These are phyloP conservation scores for Ustulina deusta DNA, from an alignment of 2,329 filamentous ascomycete genomes.

Conservation along the genomic window DNA sequence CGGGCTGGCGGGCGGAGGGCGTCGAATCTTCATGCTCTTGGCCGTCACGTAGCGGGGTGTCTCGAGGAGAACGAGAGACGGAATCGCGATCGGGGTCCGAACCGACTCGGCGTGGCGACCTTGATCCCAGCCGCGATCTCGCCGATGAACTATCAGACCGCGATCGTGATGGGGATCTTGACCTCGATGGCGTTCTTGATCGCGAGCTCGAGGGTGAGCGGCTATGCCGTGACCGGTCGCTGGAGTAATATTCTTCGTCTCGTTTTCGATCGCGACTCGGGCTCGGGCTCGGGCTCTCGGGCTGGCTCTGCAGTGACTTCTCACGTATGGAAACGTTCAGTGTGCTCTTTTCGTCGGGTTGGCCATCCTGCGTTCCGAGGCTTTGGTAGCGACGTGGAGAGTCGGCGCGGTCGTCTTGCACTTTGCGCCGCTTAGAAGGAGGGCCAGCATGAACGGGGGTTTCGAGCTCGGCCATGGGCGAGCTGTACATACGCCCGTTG, in stretches of 20 bases:
- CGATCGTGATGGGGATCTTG: conserved; percentile 38
- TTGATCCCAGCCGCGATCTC: conserved; percentile 41
- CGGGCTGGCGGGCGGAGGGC: conserved; percentile 60
- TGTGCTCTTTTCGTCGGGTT: conserved; percentile 31
- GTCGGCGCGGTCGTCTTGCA: conserved; percentile 56
- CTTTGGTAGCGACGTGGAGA: conserved; percentile 58
- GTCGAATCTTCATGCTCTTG: conserved; percentile 33
- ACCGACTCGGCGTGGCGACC: conserved; percentile 36
- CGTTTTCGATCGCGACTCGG: conserved; percentile 44
- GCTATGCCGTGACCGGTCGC: conserved; percentile 48
- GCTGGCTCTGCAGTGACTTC: conserved; percentile 44
- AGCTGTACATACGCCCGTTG: neutral
- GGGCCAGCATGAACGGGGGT: conserved; percentile 48
- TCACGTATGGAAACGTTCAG: conserved; percentile 50
- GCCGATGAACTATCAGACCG: conserved; percentile 35
- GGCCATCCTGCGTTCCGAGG: conserved; percentile 56
- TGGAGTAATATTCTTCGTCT: conserved; percentile 48
- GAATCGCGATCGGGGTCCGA: conserved; percentile 39
- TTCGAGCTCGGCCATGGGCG: conserved; percentile 49
- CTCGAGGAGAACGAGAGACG: conserved; percentile 39
- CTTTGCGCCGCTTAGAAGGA: conserved; percentile 57
- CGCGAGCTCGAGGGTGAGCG: conserved; percentile 45
- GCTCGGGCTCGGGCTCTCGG: conserved; percentile 44
- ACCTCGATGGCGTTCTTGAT: conserved; percentile 33
- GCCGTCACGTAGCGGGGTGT: conserved; percentile 40